A percentile compares a stretch with the other conserved stretches of the same genome.
phyloP scores from a whole-genome alignment of 805 yeast genomes.

The Metschnikowia vanudenii region DNA sequence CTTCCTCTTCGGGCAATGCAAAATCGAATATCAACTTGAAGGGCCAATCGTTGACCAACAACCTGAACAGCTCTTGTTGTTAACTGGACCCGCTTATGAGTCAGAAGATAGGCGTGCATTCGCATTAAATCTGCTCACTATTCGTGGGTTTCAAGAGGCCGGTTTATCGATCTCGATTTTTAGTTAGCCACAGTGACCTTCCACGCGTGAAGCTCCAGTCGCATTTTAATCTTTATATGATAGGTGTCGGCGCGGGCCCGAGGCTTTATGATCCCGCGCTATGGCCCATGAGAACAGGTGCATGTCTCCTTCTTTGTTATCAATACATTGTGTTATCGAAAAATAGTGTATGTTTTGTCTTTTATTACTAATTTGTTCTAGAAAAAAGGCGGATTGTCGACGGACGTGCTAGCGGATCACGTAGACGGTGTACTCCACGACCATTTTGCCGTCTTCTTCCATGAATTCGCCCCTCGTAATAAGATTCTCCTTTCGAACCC shows the following conservation, averaged over 20 bases:
- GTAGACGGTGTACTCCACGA: no score
- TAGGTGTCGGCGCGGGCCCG: background rate
- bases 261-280: background rate
- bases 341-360: background rate
- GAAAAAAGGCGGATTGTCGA: background rate
- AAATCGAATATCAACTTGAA: conserved; percentile 70
- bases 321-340: conserved; percentile 4
- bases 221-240: background rate
- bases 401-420: no score
- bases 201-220: no score
- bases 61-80: conserved; percentile 42
- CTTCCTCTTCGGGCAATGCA: conserved; percentile 33
- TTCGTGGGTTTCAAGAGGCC: background rate
- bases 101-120: no score
- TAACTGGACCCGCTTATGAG: conserved; percentile 16
- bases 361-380: background rate
- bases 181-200: no score
- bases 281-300: background rate
- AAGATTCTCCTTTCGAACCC: no score
- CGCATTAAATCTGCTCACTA: no score
- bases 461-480: no score
- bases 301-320: background rate
- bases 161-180: background rate
- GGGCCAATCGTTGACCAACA: conserved; percentile 56
- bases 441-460: no score